Evolutionary conservation across 805 yeast genomes (phyloP).

Genomic region (Candida maris): DNA sequence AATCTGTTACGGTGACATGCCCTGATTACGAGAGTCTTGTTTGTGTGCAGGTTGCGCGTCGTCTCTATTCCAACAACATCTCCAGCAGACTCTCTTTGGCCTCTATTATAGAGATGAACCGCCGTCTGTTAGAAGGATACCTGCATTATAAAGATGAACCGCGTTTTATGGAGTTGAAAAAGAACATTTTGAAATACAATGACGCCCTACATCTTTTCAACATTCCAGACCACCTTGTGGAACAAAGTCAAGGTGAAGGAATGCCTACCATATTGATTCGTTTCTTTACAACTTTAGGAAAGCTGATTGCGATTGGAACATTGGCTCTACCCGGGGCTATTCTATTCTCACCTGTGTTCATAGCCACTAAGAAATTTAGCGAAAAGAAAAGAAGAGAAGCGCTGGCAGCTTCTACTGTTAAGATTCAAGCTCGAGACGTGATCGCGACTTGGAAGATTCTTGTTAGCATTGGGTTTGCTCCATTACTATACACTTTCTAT

Average conservation of each 20-base stretch:
- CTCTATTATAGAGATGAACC: conserved; percentile 83
- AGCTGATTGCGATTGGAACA: conserved; percentile 52
- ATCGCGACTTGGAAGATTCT: conserved; percentile 96
- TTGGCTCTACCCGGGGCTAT: conserved; percentile 86
- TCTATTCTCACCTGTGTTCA: conserved; percentile 83
- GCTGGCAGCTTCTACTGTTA: conserved; percentile 81
- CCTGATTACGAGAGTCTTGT: conserved; percentile 86
- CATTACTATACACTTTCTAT: conserved; percentile 76
- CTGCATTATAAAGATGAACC: conserved; percentile 70
- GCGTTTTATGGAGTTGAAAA: conserved; percentile 54
- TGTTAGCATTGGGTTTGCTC: conserved; percentile 85
- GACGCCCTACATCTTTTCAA: conserved; percentile 45
- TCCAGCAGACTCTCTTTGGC: conserved; percentile 73
- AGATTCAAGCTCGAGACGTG: conserved; percentile 88
- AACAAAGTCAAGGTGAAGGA: conserved; percentile 33
- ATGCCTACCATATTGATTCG: conserved; percentile 21
- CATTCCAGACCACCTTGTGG: conserved; percentile 61
- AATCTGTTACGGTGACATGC: conserved; percentile 83
- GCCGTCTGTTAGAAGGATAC: conserved; percentile 82
- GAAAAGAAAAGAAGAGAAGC: conserved; percentile 72
- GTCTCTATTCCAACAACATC: conserved; percentile 77
- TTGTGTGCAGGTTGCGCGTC: conserved; percentile 87
- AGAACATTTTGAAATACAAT: conserved; percentile 69
- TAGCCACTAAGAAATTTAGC: conserved; percentile 72
- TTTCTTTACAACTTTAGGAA: conserved; percentile 30